Base-by-base conservation (phyloP, 2,329 filamentous ascomycete genomes). In the Fusarium burgessii region DNA sequence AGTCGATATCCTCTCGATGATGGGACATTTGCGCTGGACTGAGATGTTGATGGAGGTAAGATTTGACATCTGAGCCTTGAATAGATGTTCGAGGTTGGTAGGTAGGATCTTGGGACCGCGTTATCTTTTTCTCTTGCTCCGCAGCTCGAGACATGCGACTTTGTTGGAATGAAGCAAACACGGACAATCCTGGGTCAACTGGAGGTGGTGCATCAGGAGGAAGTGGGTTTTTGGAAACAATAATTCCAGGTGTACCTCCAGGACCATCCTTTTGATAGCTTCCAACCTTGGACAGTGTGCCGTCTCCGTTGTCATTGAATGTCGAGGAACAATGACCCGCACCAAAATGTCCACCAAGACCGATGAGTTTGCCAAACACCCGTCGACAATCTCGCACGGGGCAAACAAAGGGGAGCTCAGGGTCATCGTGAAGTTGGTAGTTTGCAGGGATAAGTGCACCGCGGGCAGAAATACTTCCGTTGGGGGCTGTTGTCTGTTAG, bases 301-400 rank as follows among this genome's bases (percentile, higher is more conserved):
- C 82, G 13, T 84, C 82, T 6, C 73, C 71, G 32, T 84, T 84
- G 56, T 84, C 82, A 32, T 84, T 83, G 47, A 82, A 76, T 12
- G 57, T 79, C 58, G 38, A 58, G 36, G 65, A 59, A 29, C 59
- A 72, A 33, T 80, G 78, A 0, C 57, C 67, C 13, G 72, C 75
- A 27, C 57, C 46, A 47, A 78, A 79, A 49, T 80, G 78, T 2
- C 73, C 72, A 7, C 70, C 71, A 7, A 80, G 65, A 6, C 72
- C 51, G 4, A 47, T 63, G 4, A 80, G 52, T 4, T 17, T 63
- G 7, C 51, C 33, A 23, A 82, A 78, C 7, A 79, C 40, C 3
- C 60, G 69, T 11, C 78, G 79, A 33, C 82, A 84, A 38, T 78
- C 70, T 6, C 82, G 78, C 6, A 84, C 76, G 8, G 82, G 80